Conservation (phyloP, 169 alveolate species). For the Theileria luwenshuni region DNA sequence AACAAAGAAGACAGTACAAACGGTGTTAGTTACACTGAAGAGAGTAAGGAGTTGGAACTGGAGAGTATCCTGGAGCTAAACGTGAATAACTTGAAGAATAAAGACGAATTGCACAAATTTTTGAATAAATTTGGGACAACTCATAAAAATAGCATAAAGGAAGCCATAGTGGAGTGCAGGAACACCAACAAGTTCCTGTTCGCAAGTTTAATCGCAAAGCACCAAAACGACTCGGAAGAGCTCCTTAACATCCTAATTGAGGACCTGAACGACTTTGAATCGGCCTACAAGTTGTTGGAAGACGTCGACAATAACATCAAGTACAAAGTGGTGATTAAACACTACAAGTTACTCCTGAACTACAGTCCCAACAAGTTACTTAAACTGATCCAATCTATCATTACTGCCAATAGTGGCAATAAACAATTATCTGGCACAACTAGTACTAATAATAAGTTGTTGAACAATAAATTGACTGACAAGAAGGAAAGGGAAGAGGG, state of each 20-base stretch:
- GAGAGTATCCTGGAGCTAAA: not conserved
- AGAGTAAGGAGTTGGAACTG: not conserved
- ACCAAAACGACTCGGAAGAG: slow-evolving; percentile 56
- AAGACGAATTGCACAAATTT: slow-evolving; percentile 26
- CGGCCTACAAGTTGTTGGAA: slow-evolving; percentile 36
- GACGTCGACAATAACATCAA: slow-evolving; percentile 17
- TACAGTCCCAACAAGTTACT: slow-evolving; percentile 23
- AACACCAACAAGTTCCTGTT: slow-evolving; percentile 48
- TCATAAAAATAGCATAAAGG: slow-evolving; percentile 50
- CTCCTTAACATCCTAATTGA: slow-evolving; percentile 52
- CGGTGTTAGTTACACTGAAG: not conserved
- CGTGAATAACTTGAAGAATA: too few relatives aligned
- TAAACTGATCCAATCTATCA: slow-evolving; percentile 23
- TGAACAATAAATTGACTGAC: not conserved
- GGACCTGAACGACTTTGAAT: slow-evolving; percentile 53
- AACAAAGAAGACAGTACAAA: slow-evolving; percentile 2
- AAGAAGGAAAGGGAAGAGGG: not conserved
- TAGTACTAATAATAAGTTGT: not conserved
- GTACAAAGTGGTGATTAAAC: slow-evolving; percentile 47
- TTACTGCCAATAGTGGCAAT: not conserved
- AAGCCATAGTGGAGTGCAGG: slow-evolving; percentile 50
- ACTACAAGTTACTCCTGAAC: slow-evolving; percentile 39
- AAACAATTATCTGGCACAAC: not conserved
- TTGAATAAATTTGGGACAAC: slow-evolving; percentile 49
- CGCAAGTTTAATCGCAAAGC: slow-evolving; percentile 52